phyloP scores from a whole-genome alignment of 306 rosid genomes.

The Inga laurina region DNA sequence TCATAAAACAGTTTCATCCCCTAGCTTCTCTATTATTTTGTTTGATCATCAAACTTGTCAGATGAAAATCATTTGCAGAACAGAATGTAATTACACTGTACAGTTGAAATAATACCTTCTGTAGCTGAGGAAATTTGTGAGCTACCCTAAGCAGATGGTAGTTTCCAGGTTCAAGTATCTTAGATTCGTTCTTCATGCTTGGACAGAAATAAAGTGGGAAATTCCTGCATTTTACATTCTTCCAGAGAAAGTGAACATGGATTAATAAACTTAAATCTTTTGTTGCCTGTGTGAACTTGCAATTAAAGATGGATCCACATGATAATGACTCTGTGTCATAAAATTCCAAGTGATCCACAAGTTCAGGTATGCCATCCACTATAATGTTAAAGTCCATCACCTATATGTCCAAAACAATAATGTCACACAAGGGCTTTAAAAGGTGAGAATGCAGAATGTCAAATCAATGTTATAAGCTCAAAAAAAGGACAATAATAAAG shows the following conservation, averaged over 20 bases:
- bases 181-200: constrained; percentile 38
- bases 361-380: constrained; percentile 55
- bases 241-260: constrained; percentile 57
- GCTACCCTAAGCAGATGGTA: constrained; percentile 69
- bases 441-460: constrained; percentile 8
- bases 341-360: constrained; percentile 41
- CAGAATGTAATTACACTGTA: constrained; percentile 13
- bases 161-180: constrained; percentile 54
- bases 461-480: constrained; percentile 1
- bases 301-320: constrained; percentile 62
- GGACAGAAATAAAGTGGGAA: constrained; percentile 41
- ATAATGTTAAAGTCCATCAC: constrained; percentile 64
- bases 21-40: neutral
- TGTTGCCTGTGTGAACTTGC: constrained; percentile 31
- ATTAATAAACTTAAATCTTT: constrained; percentile 42
- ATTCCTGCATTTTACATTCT: constrained; percentile 55
- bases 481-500: constrained; percentile 1
- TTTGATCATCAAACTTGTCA: constrained; percentile 26
- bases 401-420: constrained; percentile 49
- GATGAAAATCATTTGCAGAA: constrained; percentile 24
- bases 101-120: constrained; percentile 50
- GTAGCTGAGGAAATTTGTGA: constrained; percentile 73
- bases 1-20: constrained; percentile 23
- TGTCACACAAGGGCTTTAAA: constrained; percentile 29
- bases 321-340: constrained; percentile 50